Conservation (phyloP, 176 grass and related monocot species). For the Luzula sylvatica region DNA sequence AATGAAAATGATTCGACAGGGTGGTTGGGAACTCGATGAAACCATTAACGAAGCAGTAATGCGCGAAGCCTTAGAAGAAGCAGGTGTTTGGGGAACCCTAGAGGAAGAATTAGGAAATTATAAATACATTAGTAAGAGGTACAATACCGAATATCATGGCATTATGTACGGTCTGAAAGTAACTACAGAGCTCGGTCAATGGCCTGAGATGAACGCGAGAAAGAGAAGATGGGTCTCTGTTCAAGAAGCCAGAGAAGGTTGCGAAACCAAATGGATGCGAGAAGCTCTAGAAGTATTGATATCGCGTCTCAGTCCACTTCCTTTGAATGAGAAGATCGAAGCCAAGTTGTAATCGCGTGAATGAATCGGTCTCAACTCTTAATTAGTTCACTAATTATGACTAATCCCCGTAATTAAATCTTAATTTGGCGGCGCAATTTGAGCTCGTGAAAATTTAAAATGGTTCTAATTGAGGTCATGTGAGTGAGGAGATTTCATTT, state of each 20-base stretch:
- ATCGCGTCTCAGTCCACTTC: conserved; percentile 2
- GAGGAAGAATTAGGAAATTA: conserved; percentile 43
- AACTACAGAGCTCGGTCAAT: conserved; percentile 50
- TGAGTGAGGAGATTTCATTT: too few species aligned
- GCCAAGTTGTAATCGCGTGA: too few species aligned
- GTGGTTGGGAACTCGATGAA: conserved; percentile 90
- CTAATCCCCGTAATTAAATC: too few species aligned
- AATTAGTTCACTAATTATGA: too few species aligned
- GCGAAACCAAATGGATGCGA: conserved; percentile 79
- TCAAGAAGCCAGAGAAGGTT: conserved; percentile 53
- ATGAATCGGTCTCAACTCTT: too few species aligned
- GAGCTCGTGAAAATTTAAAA: too few species aligned
- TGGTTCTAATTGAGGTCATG: too few species aligned
- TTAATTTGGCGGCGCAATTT: too few species aligned
- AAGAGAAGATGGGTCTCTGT: conserved; percentile 74
- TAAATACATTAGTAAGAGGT: conserved; percentile 76
- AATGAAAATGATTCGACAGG: conserved; percentile 19
- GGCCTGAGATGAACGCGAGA: conserved; percentile 79
- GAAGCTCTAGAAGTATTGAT: conserved; percentile 69
- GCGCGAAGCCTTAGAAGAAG: conserved; percentile 88
- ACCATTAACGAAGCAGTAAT: conserved; percentile 56
- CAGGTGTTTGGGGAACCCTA: conserved; percentile 53
- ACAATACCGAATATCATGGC: conserved; percentile 56
- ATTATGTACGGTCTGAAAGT: conserved; percentile 78
- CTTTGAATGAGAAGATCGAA: conserved; percentile 8